A percentile compares a stretch with the other conserved stretches of the same genome.
Conservation (phyloP, 2,329 filamentous ascomycete species). For the Botrytis medusae region DNA sequence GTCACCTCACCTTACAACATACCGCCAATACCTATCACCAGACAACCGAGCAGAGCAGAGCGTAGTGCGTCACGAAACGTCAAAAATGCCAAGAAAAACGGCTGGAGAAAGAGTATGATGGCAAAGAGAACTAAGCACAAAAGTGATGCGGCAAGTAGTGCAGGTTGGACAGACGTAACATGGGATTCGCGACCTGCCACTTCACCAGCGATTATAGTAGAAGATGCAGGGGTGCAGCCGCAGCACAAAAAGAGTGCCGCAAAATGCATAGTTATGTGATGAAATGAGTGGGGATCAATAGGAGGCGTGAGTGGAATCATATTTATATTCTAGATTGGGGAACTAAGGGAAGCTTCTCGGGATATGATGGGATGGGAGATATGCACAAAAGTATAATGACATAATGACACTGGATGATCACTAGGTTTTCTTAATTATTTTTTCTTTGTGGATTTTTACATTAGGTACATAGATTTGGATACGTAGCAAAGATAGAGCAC, state of each 20-base stretch:
- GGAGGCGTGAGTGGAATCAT: not conserved
- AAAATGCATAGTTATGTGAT: slow-evolving; percentile 6
- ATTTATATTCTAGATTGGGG: not conserved
- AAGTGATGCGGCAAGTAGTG: slow-evolving; percentile 46
- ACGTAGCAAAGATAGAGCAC: not conserved
- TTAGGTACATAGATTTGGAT: not conserved
- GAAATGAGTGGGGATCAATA: not conserved
- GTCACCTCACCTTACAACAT: slow-evolving; percentile 17
- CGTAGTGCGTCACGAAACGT: slow-evolving; percentile 63
- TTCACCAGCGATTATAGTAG: slow-evolving; percentile 23
- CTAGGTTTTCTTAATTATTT: not conserved
- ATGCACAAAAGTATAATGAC: not conserved
- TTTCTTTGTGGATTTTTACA: not conserved
- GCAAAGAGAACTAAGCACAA: slow-evolving; percentile 44
- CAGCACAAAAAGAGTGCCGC: not conserved
- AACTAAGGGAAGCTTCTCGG: not conserved
- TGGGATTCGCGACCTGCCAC: slow-evolving; percentile 24
- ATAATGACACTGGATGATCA: not conserved
- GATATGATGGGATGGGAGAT: not conserved
- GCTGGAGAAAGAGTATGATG: slow-evolving; percentile 48
- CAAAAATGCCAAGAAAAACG: slow-evolving; percentile 57
- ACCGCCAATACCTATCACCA: slow-evolving; percentile 25
- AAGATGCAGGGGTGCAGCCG: not conserved
- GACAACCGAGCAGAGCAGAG: slow-evolving; percentile 54
- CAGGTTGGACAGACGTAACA: slow-evolving; percentile 54